A percentile compares a stretch with the other conserved stretches of the same genome.
Evolutionary conservation across 2,329 filamentous ascomycete species (phyloP).

Genomic region (Boeremia exigua): DNA sequence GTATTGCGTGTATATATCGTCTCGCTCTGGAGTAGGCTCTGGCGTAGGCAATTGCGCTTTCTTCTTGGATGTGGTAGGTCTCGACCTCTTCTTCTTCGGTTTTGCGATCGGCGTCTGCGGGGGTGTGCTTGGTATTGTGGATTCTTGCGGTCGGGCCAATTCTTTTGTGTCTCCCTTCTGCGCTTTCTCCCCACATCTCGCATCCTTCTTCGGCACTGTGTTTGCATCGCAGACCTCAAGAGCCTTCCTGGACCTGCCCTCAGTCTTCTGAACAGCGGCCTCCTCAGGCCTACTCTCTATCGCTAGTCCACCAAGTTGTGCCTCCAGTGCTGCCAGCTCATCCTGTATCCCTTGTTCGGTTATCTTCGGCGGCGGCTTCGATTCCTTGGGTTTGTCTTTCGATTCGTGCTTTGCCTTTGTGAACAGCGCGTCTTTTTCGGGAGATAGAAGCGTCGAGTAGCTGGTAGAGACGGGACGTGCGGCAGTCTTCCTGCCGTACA

Average conservation of each 20-base stretch:
- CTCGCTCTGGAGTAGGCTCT: conserved; percentile 29
- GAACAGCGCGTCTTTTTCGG: conserved; percentile 30
- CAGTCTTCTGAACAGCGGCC: not conserved
- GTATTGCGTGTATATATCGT: conserved; percentile 35
- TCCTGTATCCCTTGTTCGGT: conserved; percentile 8
- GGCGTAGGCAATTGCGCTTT: conserved; percentile 24
- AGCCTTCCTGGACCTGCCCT: conserved; percentile 10
- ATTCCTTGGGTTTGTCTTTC: not conserved
- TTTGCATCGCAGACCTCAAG: conserved; percentile 22
- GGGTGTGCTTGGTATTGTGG: not conserved
- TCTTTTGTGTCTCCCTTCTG: not conserved
- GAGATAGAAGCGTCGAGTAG: conserved; percentile 37
- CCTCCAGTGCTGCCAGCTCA: conserved; percentile 9
- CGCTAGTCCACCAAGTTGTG: conserved; percentile 6
- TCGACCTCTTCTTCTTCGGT: conserved; percentile 19
- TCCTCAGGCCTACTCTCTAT: not conserved
- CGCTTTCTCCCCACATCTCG: not conserved
- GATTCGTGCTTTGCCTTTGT: conserved; percentile 4
- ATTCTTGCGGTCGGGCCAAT: not conserved
- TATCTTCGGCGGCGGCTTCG: not conserved
- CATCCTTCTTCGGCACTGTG: conserved; percentile 3
- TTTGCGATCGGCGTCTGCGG: conserved; percentile 14
- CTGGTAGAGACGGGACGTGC: conserved; percentile 7
- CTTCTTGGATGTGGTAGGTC: conserved; percentile 18
- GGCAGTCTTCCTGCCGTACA: conserved; percentile 29